Conservation (phyloP, 2,329 filamentous ascomycete genomes). For the Aphanocladium album region DNA sequence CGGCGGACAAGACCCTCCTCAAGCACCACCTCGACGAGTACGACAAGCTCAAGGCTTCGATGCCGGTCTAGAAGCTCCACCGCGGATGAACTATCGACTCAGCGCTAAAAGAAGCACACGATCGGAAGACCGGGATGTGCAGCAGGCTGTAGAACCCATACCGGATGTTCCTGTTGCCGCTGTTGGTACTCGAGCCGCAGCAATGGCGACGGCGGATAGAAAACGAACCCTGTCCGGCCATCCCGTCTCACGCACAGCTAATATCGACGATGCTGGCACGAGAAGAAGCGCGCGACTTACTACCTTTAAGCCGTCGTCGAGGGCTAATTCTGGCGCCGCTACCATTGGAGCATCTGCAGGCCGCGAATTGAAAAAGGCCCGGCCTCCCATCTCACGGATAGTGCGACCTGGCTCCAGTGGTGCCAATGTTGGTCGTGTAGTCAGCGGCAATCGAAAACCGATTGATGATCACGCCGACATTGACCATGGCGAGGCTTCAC, state of each 20-base stretch:
- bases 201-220: constrained; percentile 53
- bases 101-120: constrained; percentile 38
- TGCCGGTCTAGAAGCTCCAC: constrained; percentile 51
- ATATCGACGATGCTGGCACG: constrained; percentile 54
- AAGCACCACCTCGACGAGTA: constrained; percentile 48
- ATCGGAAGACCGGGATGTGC: constrained; percentile 32
- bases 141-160: constrained; percentile 32
- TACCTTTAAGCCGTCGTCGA: constrained; percentile 64
- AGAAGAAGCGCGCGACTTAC: constrained; percentile 68
- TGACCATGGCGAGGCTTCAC: constrained; percentile 58
- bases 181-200: constrained; percentile 34
- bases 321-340: constrained; percentile 53
- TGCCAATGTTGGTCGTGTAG: constrained; percentile 74
- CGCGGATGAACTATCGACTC: constrained; percentile 58
- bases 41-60: constrained; percentile 51
- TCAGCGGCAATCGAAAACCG: constrained; percentile 85
- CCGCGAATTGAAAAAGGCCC: constrained; percentile 78
- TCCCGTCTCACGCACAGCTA: constrained; percentile 47
- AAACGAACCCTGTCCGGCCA: constrained; percentile 94
- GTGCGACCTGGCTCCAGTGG: constrained; percentile 61
- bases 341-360: constrained; percentile 53
- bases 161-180: constrained; percentile 35
- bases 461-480: constrained; percentile 62
- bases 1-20: constrained; percentile 40
- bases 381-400: constrained; percentile 63